Base-by-base conservation (phyloP, 306 rosid species). In the Begonia fuchsioides region DNA sequence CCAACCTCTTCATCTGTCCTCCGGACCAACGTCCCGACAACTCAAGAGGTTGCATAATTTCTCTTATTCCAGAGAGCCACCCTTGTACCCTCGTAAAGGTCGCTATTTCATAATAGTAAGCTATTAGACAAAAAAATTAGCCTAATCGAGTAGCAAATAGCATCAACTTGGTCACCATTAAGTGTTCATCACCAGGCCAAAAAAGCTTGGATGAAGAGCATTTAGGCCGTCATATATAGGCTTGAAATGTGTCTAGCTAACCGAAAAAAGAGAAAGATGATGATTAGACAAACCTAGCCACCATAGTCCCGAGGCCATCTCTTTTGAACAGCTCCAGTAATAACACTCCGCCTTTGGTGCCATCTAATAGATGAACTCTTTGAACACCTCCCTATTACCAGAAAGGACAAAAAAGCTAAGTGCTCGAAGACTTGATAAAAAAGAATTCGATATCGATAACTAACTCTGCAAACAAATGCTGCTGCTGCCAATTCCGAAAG, bases 241-340 rank as follows among this genome's bases (percentile, higher is more conserved):
- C 8, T 26, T 26, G 35, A 26, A 26, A 26, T 8, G 5, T 26
- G 0, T 26, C 35, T 26, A 26, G 35, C 35, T 26, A 26, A 26
- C 35, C 8, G 7, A 26, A 10, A 10, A 32, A n/a, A 43, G 13
- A 19, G n/a, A 55, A 9, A 47, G n/a, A n/a, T n/a, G 17, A 7
- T 11, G 8, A 48, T 47, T 44, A 58, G 39, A 63, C 75, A 70
- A 79, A 80, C 95, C 98, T 90, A 49, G 98, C 96, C 49, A 92
- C 83, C 98, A 92, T 92, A 6, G 98, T 92, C 58, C 98, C 98
- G 95, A 85, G 77, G 45, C 98, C 98, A 66, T 85, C 98, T 77
- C 98, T 81, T 70, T 73, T 92, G 55, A 79, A 85, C 72, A 92
- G 79, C 61, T 92, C 98, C 78, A 92, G 74, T 66, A 85, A 60